Conservation (phyloP, 345 rosid genomes). For the Zanthoxylum bungeanum region DNA sequence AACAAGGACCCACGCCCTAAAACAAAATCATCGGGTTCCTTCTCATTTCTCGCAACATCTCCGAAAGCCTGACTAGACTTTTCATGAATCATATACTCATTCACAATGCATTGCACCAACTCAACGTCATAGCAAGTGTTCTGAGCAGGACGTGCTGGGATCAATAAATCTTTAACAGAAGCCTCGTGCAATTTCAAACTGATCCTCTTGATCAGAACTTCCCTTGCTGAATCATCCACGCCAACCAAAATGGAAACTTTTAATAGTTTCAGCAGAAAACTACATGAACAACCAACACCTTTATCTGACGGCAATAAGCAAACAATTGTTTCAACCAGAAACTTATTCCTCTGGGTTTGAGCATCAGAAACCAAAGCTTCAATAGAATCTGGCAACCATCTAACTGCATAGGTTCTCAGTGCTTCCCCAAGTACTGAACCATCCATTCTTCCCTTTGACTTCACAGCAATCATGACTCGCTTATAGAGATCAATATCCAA, state of each 20-base stretch:
- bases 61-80: slow-evolving; percentile 30
- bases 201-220: slow-evolving; percentile 54
- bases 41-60: slow-evolving; percentile 34
- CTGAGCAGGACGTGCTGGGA: slow-evolving; percentile 46
- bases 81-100: slow-evolving; percentile 42
- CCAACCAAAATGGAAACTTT: slow-evolving; percentile 65
- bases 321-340: slow-evolving; percentile 64
- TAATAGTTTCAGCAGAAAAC: slow-evolving; percentile 78
- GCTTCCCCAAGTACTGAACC: slow-evolving; percentile 69
- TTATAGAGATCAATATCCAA: slow-evolving; percentile 76
- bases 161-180: slow-evolving; percentile 59
- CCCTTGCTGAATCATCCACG: slow-evolving; percentile 45
- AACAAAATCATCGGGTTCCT: slow-evolving; percentile 33
- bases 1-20: slow-evolving; percentile 48
- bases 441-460: slow-evolving; percentile 79
- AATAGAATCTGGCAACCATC: slow-evolving; percentile 79
- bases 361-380: slow-evolving; percentile 52
- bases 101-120: slow-evolving; percentile 53
- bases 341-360: slow-evolving; percentile 41
- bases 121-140: slow-evolving; percentile 58
- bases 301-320: slow-evolving; percentile 66
- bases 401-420: slow-evolving; percentile 59
- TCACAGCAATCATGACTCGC: slow-evolving; percentile 57
- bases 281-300: slow-evolving; percentile 55
- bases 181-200: slow-evolving; percentile 71